Evolutionary conservation across 1,284 basidiomycete species (phyloP), one percentile per base, ranked within the genome.

Genomic region (Sporisorium sorghi): DNA sequence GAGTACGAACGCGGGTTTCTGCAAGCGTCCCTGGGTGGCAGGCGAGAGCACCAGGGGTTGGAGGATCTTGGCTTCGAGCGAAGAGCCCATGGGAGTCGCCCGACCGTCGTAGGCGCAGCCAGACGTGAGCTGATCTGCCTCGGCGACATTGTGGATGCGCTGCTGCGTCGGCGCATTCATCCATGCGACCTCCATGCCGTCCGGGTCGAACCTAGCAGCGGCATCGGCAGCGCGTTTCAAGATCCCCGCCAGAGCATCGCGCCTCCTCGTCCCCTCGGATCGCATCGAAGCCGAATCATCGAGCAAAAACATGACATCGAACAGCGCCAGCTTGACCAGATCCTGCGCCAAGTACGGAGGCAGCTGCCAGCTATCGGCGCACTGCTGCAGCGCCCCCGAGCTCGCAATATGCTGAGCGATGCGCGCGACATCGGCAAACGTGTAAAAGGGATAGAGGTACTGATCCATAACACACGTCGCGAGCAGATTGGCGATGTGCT

Each of bases 381-480:
- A 64, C 32, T 71, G 62, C 3, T 48, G 62, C 5, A 81, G 62
- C 5, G 73, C 68, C n/a, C 76, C 78, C 1, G 68, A 64, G 23
- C 24, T 37, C 12, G 77, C 79, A 17, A 81, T 63, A 37, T 77
- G 70, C 9, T 76, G 70, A 9, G 79, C 69, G 12, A 81, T 77
- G n/a, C 60, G 49, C 12, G 54, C 47, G 12, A 79, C 44, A n/a
- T 70, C 55, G 9, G 56, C 32, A 28, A 71, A 81, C 12, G 64
- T 65, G 64, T 79, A 81, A 52, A 77, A 81, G n/a, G 79, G 50
- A 35, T 79, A 81, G n/a, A 81, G 73, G 46, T 69, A 70, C 50
- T 79, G 79, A 35, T 81, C 77, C 61, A 70, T 68, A 10, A 81
- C 79, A 21, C 76, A 78, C 5, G 71, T 64, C 4, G 75, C 59